Evolutionary conservation across 2,329 filamentous ascomycete genomes (phyloP), one percentile per base, ranked within the genome.

Genomic region (Cladosporium sphaerospermum): DNA sequence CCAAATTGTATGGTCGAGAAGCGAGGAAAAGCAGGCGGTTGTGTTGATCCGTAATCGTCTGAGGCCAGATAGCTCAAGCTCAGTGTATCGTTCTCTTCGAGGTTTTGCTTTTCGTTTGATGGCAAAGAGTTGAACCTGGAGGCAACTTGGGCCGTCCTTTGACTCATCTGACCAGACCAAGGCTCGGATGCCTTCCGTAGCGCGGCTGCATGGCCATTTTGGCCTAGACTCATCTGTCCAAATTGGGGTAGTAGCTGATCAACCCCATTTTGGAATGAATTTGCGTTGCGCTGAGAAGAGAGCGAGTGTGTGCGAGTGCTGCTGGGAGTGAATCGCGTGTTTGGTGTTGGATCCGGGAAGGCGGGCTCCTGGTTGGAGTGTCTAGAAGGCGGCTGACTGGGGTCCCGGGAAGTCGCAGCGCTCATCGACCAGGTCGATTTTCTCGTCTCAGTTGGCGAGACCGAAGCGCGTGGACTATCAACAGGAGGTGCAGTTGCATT

Each of bases 301-400:
- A 78, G 75, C 0, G 79, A 78, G 5, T 71, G 64, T 3, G 74
- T 71, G 33, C 63, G 62, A 19, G 62, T 61, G 45, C 54, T 61
- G 51, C 48, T 54, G 4, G 61, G 58, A 7, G 59, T 62, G 3
- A 49, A 45, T 9, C 57, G 54, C 8, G 19, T 32, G 18, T 19
- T 45, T 28, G 14, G 14, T 10, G 14, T 11, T 10, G 44, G 37
- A 1, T 41, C 33, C 63, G 59, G 11, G 59, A 55, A 9, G 52
- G 39, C 14, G 47, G 57, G 48, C 4, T 49, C 66, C 43, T 75
- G 70, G 13, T 70, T 70, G 9, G 72, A 70, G 52, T 80, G 76
- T 45, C 78, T 75, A 34, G 81, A 82, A 2, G 80, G 75, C 42
- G 81, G 79, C 44, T 80, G 69, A 64, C 75, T 81, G 40, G 72